Conservation (phyloP, 768 basidiomycete genomes). For the Suillus weaverae region DNA sequence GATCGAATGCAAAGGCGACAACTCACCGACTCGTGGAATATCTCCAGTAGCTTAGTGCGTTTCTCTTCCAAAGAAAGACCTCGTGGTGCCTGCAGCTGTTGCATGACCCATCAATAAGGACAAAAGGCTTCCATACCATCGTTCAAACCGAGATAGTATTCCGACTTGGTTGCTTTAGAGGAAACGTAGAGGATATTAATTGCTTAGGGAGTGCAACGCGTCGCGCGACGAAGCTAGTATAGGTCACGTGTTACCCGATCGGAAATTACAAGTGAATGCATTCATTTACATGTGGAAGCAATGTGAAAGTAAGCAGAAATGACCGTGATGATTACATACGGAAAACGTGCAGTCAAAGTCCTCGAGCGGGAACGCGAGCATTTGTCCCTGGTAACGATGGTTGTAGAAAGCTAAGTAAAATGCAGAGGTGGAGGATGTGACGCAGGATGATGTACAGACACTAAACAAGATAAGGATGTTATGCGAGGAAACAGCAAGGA, state of each 20-base stretch:
- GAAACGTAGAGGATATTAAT: neutral
- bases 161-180: constrained; percentile 1
- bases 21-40: constrained; percentile 86
- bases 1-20: neutral
- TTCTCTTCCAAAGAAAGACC: constrained; percentile 92
- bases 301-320: constrained; percentile 15
- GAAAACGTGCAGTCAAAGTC: constrained; percentile 28
- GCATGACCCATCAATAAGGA: neutral
- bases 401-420: constrained; percentile 18
- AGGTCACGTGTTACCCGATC: constrained; percentile 19
- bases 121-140: constrained; percentile 7
- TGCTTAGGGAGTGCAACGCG: neutral
- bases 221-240: constrained; percentile 3
- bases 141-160: neutral
- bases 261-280: constrained; percentile 12
- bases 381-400: constrained; percentile 8
- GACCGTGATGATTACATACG: constrained; percentile 11
- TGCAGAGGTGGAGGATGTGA: constrained; percentile 18
- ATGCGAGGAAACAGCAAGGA: constrained; percentile 1
- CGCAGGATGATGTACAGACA: constrained; percentile 17
- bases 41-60: constrained; percentile 82
- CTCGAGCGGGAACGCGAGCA: constrained; percentile 21
- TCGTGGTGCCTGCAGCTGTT: constrained; percentile 60
- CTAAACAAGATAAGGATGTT: constrained; percentile 16
- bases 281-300: constrained; percentile 26